phyloP scores from a whole-genome alignment of 768 basidiomycete genomes.

The Pulveroboletus sp. region DNA sequence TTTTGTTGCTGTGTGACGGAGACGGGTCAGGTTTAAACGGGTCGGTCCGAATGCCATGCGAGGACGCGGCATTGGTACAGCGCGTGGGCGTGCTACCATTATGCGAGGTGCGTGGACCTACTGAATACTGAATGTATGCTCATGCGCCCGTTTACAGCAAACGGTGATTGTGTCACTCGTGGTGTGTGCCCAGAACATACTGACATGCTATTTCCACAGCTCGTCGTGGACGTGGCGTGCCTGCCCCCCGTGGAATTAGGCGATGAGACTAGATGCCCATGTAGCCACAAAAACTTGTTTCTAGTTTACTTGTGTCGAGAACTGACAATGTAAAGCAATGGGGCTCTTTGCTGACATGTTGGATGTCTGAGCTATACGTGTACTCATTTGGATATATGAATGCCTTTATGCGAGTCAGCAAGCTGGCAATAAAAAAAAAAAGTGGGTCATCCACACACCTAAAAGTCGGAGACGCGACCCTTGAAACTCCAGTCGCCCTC shows the following conservation, averaged over 20 bases:
- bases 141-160: constrained; percentile 50
- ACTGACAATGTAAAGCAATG: constrained; percentile 11
- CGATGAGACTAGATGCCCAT: constrained; percentile 51
- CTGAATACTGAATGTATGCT: constrained; percentile 9
- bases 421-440: background rate
- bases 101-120: constrained; percentile 76
- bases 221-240: constrained; percentile 84
- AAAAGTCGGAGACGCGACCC: constrained; percentile 87
- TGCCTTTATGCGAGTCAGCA: background rate
- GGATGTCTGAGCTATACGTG: no score
- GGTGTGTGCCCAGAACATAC: constrained; percentile 9
- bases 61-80: constrained; percentile 98
- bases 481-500: constrained; percentile 90
- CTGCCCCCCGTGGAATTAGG: constrained; percentile 75
- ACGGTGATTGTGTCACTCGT: constrained; percentile 50
- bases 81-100: constrained; percentile 97
- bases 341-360: no score
- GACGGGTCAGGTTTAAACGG: constrained; percentile 85
- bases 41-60: constrained; percentile 98
- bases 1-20: constrained; percentile 6
- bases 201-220: constrained; percentile 42
- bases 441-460: constrained; percentile 8
- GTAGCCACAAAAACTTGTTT: constrained; percentile 6
- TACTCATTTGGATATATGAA: no score
- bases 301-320: constrained; percentile 8